These are phyloP conservation scores for Pseudognaphalium luteoalbum DNA, from an alignment of 129 eudicot genomes.

Conservation along the genomic window DNA sequence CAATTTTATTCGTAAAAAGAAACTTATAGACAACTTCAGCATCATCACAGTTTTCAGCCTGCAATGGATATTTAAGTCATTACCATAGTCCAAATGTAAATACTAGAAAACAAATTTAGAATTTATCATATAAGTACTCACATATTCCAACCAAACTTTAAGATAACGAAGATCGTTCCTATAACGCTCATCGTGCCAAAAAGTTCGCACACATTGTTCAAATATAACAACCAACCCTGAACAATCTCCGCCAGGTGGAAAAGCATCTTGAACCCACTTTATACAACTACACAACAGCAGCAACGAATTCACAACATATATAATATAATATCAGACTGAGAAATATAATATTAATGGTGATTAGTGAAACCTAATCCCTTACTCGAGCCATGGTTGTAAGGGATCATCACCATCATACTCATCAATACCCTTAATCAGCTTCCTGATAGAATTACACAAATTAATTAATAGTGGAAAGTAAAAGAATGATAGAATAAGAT, in stretches of 20 bases:
- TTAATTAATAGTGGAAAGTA: background rate
- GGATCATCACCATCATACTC: slow-evolving; percentile 84
- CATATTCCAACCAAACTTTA: slow-evolving; percentile 96
- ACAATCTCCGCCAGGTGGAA: slow-evolving; percentile 90
- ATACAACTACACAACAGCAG: slow-evolving; percentile 57
- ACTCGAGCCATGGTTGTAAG: slow-evolving; percentile 89
- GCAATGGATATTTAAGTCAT: slow-evolving; percentile 26
- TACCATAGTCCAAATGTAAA: background rate
- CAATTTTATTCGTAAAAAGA: slow-evolving; percentile 75
- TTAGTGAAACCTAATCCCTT: slow-evolving; percentile 18
- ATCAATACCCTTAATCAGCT: slow-evolving; percentile 68
- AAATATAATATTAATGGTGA: background rate
- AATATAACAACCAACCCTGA: slow-evolving; percentile 74
- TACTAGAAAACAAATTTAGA: no score
- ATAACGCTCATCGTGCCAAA: slow-evolving; percentile 85
- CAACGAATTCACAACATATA: background rate
- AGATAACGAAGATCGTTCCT: slow-evolving; percentile 85
- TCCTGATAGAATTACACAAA: slow-evolving; percentile 37
- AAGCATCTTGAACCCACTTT: slow-evolving; percentile 96
- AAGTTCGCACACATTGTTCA: slow-evolving; percentile 92
- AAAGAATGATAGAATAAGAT: background rate
- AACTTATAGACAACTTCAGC: slow-evolving; percentile 85
- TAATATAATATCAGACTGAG: background rate
- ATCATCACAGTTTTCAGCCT: slow-evolving; percentile 89
- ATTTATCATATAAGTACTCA: slow-evolving; percentile 27